phyloP scores from a whole-genome alignment of 306 rosid species.

The Sindora glabra region DNA sequence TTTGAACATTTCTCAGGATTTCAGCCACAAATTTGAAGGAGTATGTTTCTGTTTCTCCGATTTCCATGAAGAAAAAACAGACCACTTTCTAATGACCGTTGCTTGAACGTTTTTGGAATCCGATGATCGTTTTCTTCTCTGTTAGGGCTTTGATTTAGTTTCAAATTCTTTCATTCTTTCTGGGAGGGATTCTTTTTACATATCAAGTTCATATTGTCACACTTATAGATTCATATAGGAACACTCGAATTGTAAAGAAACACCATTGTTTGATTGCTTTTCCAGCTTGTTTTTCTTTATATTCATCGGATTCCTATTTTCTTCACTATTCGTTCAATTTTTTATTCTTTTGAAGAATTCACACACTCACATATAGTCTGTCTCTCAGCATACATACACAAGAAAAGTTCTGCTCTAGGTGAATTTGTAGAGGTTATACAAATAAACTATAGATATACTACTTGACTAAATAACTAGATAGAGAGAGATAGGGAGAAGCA shows the following conservation, averaged over 20 bases:
- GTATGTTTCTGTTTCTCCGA: slow-evolving; percentile 58
- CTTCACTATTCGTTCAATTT: too few species aligned
- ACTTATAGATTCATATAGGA: slow-evolving; percentile 45
- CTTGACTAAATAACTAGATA: slow-evolving; percentile 15
- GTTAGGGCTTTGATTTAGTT: slow-evolving; percentile 29
- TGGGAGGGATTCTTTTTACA: slow-evolving; percentile 38
- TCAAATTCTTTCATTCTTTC: slow-evolving; percentile 75
- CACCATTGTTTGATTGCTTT: slow-evolving; percentile 19
- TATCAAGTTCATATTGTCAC: slow-evolving; percentile 18
- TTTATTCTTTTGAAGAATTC: slow-evolving; percentile 31
- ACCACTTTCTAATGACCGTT: slow-evolving; percentile 38
- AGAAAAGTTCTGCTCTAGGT: slow-evolving; percentile 2
- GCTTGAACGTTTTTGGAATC: slow-evolving; percentile 76
- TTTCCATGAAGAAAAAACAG: slow-evolving; percentile 27
- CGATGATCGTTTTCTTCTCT: slow-evolving; percentile 79
- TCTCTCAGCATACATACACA: slow-evolving; percentile 31
- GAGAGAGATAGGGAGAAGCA: slow-evolving; percentile 28
- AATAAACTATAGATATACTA: not conserved
- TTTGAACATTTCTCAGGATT: slow-evolving; percentile 43
- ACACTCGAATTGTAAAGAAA: slow-evolving; percentile 37
- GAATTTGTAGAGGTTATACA: not conserved
- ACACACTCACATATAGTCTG: slow-evolving; percentile 49
- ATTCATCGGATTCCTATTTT: slow-evolving; percentile 99
- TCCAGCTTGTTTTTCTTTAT: slow-evolving; percentile 20
- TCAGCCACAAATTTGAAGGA: slow-evolving; percentile 39